Percentiles rank a stretch among this genome's conserved stretches.
phyloP scores from a whole-genome alignment of 495 filamentous ascomycete genomes.

The Aspergillus affinis region DNA sequence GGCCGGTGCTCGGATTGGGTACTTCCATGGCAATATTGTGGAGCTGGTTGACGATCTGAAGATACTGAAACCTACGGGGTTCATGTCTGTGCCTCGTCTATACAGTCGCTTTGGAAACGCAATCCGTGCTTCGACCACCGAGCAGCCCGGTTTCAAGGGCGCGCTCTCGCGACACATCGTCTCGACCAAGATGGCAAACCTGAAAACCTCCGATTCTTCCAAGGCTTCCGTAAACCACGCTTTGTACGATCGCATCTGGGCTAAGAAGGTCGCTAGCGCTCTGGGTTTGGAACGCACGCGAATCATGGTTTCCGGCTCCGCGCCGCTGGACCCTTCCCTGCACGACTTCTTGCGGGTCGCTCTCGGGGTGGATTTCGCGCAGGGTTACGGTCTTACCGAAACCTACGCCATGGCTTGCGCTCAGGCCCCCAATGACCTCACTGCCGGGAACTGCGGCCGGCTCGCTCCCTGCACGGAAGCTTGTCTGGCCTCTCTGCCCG shows the following conservation, averaged over 20 bases:
- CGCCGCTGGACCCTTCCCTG: constrained; percentile 83
- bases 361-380: constrained; percentile 74
- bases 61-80: constrained; percentile 74
- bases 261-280: constrained; percentile 78
- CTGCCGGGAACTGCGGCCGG: constrained; percentile 78
- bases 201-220: constrained; percentile 66
- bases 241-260: constrained; percentile 90
- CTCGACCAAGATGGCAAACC: constrained; percentile 71
- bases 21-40: constrained; percentile 90
- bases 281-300: constrained; percentile 74
- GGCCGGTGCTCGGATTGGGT: constrained; percentile 76
- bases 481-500: constrained; percentile 83
- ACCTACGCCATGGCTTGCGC: constrained; percentile 78
- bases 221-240: constrained; percentile 78
- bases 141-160: constrained; percentile 79
- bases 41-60: constrained; percentile 92
- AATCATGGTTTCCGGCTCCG: constrained; percentile 83
- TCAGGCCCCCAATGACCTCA: constrained; percentile 69
- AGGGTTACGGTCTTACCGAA: constrained; percentile 95
- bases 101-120: constrained; percentile 88
- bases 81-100: constrained; percentile 87
- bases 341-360: constrained; percentile 86
- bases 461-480: constrained; percentile 66
- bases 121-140: constrained; percentile 73
- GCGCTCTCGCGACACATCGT: constrained; percentile 78